Evolutionary conservation across 2,329 filamentous ascomycete species (phyloP), one percentile per base, ranked within the genome.

Genomic region (Microdochium paspali): DNA sequence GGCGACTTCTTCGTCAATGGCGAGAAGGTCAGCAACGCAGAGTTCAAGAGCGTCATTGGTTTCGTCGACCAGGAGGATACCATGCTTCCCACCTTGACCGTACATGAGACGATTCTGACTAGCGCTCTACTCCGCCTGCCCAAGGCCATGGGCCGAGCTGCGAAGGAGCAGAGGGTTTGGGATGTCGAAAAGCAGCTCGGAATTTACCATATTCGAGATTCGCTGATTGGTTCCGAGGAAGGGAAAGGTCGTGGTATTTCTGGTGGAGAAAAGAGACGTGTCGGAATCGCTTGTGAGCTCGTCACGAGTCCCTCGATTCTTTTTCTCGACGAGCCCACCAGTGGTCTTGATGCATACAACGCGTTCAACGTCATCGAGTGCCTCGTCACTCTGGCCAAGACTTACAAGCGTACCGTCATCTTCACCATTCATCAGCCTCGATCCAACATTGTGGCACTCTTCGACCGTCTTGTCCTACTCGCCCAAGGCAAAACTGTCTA

Each of bases 21-120:
- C 28, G 89, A 97, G 64, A 91, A 87, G 63, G 83, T 97, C 31
- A 74, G 73, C 26, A 88, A 96, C 62, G 66, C 79, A 25, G 88
- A 96, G 52, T 98, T 93, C 69, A 88, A 87, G 61, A 90, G 82
- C 51, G 89, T 97, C 46, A 85, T 96, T 54, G 93, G 94, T 21
- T 98, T 97, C 58, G 93, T 98, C 35, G 93, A 98, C 58, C 93
- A 98, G 68, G 93, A 98, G 61, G 93, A 98, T 61, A 95, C 91
- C 4, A 91, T 98, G 83, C 75, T 98, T 40, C 85, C 93, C 0
- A 98, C 93, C 1, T 72, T 98, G 55, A 98, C 93, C 0, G 93
- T 98, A 9, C 93, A 98, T 64, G 93, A 98, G 67, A 98, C 93
- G 0, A 98, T 98, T 51, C 73, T 96, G 53, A 96, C 87, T 57